Base-by-base conservation (phyloP, 2,329 filamentous ascomycete species). In the Phoma sp. region DNA sequence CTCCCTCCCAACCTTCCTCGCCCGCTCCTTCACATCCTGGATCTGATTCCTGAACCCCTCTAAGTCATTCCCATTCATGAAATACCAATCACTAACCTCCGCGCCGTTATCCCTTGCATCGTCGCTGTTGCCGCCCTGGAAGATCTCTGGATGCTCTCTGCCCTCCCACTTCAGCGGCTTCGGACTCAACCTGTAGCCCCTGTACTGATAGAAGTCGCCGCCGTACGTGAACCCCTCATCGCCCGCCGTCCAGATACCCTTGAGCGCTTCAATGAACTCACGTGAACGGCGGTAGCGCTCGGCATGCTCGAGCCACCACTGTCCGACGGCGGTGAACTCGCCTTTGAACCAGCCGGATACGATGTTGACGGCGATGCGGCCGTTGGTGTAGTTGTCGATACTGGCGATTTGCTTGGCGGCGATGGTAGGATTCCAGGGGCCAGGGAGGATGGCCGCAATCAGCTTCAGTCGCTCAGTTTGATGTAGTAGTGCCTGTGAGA, bases 41-140 rank as follows among this genome's bases (percentile, higher is more conserved):
- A 83, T 83, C 62, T 83, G 81, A 9, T 69, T 68, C 36, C 79
- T 75, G 65, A 83, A 82, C 2, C 80, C 80, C 45, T 82, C 80
- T 9, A 83, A 75, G 2, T 81, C 80, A 60, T 83, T 83, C n/a
- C 81, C 80, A 60, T 83, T 83, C 80, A 83, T 83, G 61, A 83
- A 83, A 59, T 83, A 83, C 69, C 79, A 82, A 53, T 83, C 80
- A 2, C 73, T 77, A 2, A 78, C 80, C 18, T 74, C 65, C 0
- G 78, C 80, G 0, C 78, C 80, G 47, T 83, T 83, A 23, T 78
- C 76, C 6, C 80, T 72, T 0, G 81, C 80, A 55, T 83, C 80
- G 42, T 80, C 75, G 23, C 75, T 78, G 62, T 83, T 83, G 3
- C 81, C 81, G 10, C 81, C 80, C 61, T 83, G 81, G 67, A 83